Evolutionary conservation across 108 stramenopile species (phyloP).

Genomic region (Nannochloropsis salina): DNA sequence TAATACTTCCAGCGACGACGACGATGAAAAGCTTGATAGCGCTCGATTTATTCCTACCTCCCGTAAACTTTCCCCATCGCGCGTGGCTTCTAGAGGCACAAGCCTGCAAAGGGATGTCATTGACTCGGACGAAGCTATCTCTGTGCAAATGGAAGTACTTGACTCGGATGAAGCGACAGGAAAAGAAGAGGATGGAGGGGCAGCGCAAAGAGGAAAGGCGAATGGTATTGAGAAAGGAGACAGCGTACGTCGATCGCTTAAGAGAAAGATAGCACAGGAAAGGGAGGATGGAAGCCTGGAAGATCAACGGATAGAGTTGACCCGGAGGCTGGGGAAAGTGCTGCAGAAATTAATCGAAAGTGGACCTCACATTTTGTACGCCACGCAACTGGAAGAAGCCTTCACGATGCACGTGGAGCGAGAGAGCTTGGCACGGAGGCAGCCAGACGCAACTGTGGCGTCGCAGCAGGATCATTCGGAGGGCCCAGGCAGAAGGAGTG

Average conservation of each 20-base stretch:
- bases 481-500: neutral
- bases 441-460: neutral
- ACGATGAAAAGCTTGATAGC: neutral
- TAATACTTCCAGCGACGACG: neutral
- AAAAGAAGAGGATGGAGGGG: neutral
- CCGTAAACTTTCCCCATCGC: too few relatives aligned
- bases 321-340: neutral
- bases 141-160: neutral
- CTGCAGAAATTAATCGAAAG: constrained; percentile 15
- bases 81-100: too few relatives aligned
- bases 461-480: neutral
- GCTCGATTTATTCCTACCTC: too few relatives aligned
- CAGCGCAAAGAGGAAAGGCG: neutral
- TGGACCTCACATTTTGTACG: constrained; percentile 6
- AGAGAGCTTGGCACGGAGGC: neutral
- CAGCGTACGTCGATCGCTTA: neutral
- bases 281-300: neutral
- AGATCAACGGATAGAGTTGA: neutral
- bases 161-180: neutral
- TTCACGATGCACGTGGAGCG: neutral
- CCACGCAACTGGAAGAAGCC: neutral
- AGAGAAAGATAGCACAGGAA: neutral
- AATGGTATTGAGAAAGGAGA: neutral
- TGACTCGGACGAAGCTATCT: neutral
- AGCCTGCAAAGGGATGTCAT: too few relatives aligned